Conservation (phyloP, 2,329 filamentous ascomycete genomes). For the Didymella lethalis region DNA sequence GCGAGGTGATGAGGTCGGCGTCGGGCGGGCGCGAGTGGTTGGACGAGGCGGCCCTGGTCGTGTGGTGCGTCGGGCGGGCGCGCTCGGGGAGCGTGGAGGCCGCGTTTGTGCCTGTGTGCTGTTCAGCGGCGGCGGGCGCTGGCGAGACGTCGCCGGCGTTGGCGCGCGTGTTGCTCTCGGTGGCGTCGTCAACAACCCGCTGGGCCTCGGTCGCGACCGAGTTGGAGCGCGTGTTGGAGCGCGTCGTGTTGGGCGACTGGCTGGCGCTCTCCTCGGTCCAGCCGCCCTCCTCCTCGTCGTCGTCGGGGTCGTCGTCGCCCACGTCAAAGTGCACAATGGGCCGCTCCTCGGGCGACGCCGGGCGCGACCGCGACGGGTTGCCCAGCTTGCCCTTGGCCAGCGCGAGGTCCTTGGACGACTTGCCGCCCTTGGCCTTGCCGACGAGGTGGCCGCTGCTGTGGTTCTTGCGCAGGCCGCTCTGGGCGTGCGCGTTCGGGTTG, state of each 20-base stretch:
- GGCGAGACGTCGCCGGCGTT: conserved; percentile 28
- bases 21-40: conserved; percentile 55
- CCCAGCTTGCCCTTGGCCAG: conserved; percentile 41
- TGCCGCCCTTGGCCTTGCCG: conserved; percentile 50
- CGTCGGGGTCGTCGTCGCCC: conserved; percentile 38
- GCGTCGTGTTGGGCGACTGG: conserved; percentile 52
- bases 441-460: conserved; percentile 57
- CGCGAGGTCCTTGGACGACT: conserved; percentile 45
- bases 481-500: conserved; percentile 44
- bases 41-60: conserved; percentile 45
- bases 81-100: conserved; percentile 40
- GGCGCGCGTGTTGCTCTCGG: conserved; percentile 29
- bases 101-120: conserved; percentile 1
- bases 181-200: conserved; percentile 33
- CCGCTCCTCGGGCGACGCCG: conserved; percentile 47
- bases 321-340: conserved; percentile 54
- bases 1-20: conserved; percentile 72
- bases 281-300: conserved; percentile 47
- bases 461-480: conserved; percentile 51
- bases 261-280: conserved; percentile 55
- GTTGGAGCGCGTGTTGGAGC: conserved; percentile 53
- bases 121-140: conserved; percentile 7
- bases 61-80: conserved; percentile 30
- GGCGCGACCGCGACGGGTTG: conserved; percentile 42
- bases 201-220: conserved; percentile 50